These are phyloP conservation scores for Corymbia citriodora DNA, from an alignment of 441 rosid genomes.

Conservation along the genomic window DNA sequence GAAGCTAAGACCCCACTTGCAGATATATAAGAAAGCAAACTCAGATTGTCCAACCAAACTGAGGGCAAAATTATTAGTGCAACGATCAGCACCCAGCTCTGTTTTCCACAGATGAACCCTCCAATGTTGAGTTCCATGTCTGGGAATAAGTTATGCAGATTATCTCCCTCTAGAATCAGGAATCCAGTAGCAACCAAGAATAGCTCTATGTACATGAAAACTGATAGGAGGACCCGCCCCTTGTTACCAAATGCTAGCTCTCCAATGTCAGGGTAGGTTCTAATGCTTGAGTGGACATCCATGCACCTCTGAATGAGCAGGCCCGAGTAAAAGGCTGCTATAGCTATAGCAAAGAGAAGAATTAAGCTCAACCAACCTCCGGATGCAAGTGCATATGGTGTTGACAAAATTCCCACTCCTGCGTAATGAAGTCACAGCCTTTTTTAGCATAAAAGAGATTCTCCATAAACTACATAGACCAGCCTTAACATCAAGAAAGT, in stretches of 20 bases:
- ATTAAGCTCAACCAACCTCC: constrained; percentile 90
- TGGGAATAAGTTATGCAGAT: constrained; percentile 55
- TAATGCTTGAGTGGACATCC: constrained; percentile 59
- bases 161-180: constrained; percentile 85
- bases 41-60: constrained; percentile 70
- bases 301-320: constrained; percentile 69
- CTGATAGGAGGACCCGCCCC: constrained; percentile 51
- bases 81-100: constrained; percentile 55
- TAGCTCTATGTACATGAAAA: constrained; percentile 70
- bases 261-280: constrained; percentile 85
- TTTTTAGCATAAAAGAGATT: neutral
- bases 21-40: constrained; percentile 75
- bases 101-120: constrained; percentile 44
- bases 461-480: neutral
- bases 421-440: constrained; percentile 1
- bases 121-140: constrained; percentile 31
- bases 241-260: constrained; percentile 66
- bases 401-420: constrained; percentile 90
- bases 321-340: constrained; percentile 59
- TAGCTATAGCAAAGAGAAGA: constrained; percentile 50
- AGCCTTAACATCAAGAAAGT: neutral
- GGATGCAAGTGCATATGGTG: constrained; percentile 72
- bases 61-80: constrained; percentile 75
- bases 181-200: constrained; percentile 77
- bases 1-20: constrained; percentile 92